Conservation (phyloP, 768 basidiomycete species). For the Macrocybe gigantea region DNA sequence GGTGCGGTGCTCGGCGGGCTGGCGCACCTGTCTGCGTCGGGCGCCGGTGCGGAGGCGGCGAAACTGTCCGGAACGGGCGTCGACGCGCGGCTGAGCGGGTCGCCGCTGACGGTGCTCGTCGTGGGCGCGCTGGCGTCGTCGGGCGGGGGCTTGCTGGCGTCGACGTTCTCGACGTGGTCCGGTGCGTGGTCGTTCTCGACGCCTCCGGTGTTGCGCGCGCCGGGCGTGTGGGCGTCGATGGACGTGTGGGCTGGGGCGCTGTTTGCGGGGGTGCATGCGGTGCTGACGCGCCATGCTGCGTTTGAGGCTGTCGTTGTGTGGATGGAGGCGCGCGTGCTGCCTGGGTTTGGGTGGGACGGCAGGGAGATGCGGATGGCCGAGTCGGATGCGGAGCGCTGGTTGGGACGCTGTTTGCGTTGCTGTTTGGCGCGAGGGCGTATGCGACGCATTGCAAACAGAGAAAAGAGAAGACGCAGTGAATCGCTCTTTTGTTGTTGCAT, state of each 20-base stretch:
- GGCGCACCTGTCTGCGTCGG: slow-evolving; percentile 17
- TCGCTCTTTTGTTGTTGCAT: too few species aligned
- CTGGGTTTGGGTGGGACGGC: too few species aligned
- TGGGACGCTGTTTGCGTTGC: too few species aligned
- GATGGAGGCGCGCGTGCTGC: too few species aligned
- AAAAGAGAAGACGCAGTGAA: too few species aligned
- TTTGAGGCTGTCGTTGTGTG: background rate
- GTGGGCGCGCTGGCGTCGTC: slow-evolving; percentile 42
- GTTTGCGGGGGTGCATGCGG: slow-evolving; percentile 20
- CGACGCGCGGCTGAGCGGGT: slow-evolving; percentile 28
- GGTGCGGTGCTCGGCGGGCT: slow-evolving; percentile 32
- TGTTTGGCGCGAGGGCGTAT: too few species aligned
- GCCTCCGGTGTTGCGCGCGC: slow-evolving; percentile 37
- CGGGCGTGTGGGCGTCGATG: slow-evolving; percentile 33
- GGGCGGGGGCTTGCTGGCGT: slow-evolving; percentile 39
- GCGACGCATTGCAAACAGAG: too few species aligned
- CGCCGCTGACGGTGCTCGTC: slow-evolving; percentile 39
- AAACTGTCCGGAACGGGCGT: slow-evolving; percentile 13
- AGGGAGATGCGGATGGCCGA: too few species aligned
- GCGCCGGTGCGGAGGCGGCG: slow-evolving; percentile 9
- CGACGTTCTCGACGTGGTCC: slow-evolving; percentile 38
- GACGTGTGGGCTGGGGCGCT: slow-evolving; percentile 50
- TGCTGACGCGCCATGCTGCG: slow-evolving; percentile 4
- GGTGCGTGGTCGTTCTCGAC: slow-evolving; percentile 39
- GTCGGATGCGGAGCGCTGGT: too few species aligned